A percentile compares a stretch with the other conserved stretches of the same genome.
Evolutionary conservation across 139 green algal genomes (phyloP).

Genomic region (Tetratostichococcus sp.): DNA sequence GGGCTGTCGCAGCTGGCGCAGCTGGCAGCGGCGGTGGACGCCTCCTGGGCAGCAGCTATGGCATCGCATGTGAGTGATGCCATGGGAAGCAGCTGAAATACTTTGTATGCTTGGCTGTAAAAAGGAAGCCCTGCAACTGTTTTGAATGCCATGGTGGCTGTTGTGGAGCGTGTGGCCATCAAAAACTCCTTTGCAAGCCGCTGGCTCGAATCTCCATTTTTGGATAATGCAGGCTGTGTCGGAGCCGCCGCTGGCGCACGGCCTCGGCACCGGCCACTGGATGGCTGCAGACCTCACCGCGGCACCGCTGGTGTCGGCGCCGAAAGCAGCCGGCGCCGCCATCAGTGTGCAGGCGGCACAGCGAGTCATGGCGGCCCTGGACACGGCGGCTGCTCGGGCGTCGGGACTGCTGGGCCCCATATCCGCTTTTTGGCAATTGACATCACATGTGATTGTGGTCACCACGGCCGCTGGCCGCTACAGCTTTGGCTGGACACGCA

Average conservation of each 20-base stretch:
- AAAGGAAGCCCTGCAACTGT: no score
- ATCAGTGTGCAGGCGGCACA: neutral
- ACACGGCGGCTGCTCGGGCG: neutral
- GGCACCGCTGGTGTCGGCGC: neutral
- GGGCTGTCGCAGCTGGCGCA: constrained; percentile 54
- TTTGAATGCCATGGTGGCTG: no score
- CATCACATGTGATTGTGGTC: neutral
- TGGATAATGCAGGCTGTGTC: neutral
- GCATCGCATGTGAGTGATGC: no score
- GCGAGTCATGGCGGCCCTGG: neutral
- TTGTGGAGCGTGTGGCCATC: no score
- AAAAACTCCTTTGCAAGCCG: neutral
- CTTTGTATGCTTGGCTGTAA: no score
- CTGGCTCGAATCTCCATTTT: neutral
- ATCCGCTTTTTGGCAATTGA: neutral
- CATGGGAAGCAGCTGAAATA: no score
- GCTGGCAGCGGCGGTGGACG: constrained; percentile 55
- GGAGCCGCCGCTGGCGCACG: constrained; percentile 36
- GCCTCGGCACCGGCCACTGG: constrained; percentile 67
- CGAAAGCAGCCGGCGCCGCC: neutral
- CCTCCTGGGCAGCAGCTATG: neutral
- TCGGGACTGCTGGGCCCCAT: neutral
- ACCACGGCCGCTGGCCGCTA: neutral
- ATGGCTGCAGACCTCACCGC: constrained; percentile 38
- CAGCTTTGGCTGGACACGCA: no score